Percentiles rank a stretch among this genome's conserved stretches.
These are phyloP conservation scores for Sordariomycetes sp. DNA, from an alignment of 2,329 filamentous ascomycete genomes.

Conservation along the genomic window DNA sequence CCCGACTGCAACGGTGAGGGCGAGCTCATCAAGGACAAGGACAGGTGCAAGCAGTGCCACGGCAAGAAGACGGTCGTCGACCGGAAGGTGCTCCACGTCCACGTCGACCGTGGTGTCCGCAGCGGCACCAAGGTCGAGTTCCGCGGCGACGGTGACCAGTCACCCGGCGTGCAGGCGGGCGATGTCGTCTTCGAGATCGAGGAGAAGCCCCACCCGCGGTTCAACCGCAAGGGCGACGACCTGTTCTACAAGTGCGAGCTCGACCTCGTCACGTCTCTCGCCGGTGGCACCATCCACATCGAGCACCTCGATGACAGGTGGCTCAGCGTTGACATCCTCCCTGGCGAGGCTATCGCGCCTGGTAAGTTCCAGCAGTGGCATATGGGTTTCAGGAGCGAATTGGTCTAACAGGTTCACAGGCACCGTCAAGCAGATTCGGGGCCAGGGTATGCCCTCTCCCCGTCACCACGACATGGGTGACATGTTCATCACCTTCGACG, in stretches of 20 bases:
- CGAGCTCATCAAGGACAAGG: slow-evolving; percentile 92
- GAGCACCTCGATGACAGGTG: slow-evolving; percentile 97
- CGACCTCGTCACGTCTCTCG: slow-evolving; percentile 87
- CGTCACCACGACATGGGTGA: slow-evolving; percentile 94
- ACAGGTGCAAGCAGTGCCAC: slow-evolving; percentile 90
- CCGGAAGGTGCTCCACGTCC: slow-evolving; percentile 94
- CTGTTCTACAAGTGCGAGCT: slow-evolving; percentile 92
- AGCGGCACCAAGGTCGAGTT: slow-evolving; percentile 96
- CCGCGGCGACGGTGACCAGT: slow-evolving; percentile 90
- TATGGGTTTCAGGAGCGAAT: neutral
- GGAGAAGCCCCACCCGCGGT: slow-evolving; percentile 93
- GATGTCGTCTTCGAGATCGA: slow-evolving; percentile 99
- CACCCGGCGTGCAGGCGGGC: slow-evolving; percentile 82
- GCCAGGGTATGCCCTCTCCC: slow-evolving; percentile 94
- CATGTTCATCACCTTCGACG: slow-evolving; percentile 92
- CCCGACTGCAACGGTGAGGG: slow-evolving; percentile 96
- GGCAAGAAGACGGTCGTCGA: slow-evolving; percentile 98
- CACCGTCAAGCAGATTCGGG: slow-evolving; percentile 83
- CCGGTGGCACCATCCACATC: slow-evolving; percentile 79
- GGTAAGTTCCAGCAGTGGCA: slow-evolving; percentile 42
- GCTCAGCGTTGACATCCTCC: slow-evolving; percentile 84
- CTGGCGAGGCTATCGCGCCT: slow-evolving; percentile 87
- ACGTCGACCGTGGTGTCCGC: slow-evolving; percentile 88
- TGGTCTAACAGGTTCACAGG: slow-evolving; percentile 33
- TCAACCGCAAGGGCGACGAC: slow-evolving; percentile 93